phyloP scores from a whole-genome alignment of 2,329 filamentous ascomycete genomes.

The Trichoderma sp. region DNA sequence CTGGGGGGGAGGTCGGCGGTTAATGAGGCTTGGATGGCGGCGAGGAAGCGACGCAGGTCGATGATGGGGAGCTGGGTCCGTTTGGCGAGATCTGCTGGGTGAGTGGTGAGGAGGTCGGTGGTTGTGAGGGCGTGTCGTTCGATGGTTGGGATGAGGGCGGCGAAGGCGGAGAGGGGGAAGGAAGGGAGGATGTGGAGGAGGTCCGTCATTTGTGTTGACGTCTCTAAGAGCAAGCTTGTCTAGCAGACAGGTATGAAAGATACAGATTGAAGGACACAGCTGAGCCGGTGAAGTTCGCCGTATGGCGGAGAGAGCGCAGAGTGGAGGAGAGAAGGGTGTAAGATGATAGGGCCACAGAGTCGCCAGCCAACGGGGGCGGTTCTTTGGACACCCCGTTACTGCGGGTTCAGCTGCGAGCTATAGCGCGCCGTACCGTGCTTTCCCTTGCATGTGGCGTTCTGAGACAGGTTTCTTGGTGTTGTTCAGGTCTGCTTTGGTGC shows the following conservation, averaged over 20 bases:
- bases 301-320: neutral
- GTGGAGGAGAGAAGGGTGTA: conserved; percentile 23
- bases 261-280: neutral
- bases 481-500: neutral
- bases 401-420: neutral
- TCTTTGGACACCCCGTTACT: neutral
- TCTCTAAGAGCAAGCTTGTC: neutral
- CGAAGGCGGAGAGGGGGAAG: conserved; percentile 71
- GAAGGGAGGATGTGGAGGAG: conserved; percentile 78
- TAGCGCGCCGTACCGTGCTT: neutral
- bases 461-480: neutral
- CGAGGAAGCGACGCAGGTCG: conserved; percentile 74
- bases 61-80: conserved; percentile 79
- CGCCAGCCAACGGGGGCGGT: neutral
- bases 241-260: neutral
- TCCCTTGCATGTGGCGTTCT: conserved; percentile 24
- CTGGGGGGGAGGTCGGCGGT: conserved; percentile 58
- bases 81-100: conserved; percentile 80
- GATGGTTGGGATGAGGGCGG: conserved; percentile 75
- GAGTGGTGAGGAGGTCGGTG: conserved; percentile 82
- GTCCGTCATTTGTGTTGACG: conserved; percentile 70
- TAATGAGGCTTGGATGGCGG: conserved; percentile 67
- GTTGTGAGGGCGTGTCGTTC: conserved; percentile 78
- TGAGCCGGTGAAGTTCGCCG: neutral
- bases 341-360: conserved; percentile 24